Percentiles rank a stretch among this genome's conserved stretches.
Evolutionary conservation across 2,329 filamentous ascomycete species (phyloP).

Genomic region (Byssothecium circinans): DNA sequence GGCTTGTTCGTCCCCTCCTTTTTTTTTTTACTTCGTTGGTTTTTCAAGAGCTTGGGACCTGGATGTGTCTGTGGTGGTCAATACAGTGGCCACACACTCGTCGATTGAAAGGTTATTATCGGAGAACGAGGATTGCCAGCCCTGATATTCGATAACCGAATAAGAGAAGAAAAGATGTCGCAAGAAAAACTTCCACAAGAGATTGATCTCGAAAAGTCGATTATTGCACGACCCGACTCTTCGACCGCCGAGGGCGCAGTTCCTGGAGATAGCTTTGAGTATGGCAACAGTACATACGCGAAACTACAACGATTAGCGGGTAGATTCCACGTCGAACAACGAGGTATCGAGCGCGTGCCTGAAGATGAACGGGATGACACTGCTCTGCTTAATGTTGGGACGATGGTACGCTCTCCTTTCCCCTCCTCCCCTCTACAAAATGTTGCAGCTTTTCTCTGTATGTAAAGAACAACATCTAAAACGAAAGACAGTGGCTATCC

Average conservation of each 20-base stretch:
- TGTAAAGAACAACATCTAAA: not conserved
- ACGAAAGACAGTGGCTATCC: constrained; percentile 64
- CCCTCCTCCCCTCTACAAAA: not conserved
- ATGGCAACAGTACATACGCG: constrained; percentile 59
- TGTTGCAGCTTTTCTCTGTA: not conserved
- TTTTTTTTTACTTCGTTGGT: not conserved
- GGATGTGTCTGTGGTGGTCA: no score
- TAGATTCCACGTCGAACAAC: constrained; percentile 69
- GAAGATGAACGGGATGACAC: constrained; percentile 68
- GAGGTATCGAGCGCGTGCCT: constrained; percentile 75
- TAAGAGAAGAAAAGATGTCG: not conserved
- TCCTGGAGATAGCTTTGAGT: constrained; percentile 60
- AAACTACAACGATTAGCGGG: constrained; percentile 65
- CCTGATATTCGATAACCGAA: not conserved
- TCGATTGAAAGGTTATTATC: no score
- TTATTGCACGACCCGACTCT: constrained; percentile 16
- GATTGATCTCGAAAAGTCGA: constrained; percentile 32
- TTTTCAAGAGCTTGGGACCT: not conserved
- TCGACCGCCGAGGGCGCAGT: constrained; percentile 52
- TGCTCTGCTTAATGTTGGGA: constrained; percentile 67
- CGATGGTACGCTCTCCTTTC: constrained; percentile 60
- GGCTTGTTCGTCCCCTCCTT: not conserved
- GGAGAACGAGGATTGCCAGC: no score
- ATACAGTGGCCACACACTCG: no score
- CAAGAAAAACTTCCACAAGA: not conserved